Evolutionary conservation across 2,329 filamentous ascomycete species (phyloP), one percentile per base, ranked within the genome.

Genomic region (Aspergillus sp.): DNA sequence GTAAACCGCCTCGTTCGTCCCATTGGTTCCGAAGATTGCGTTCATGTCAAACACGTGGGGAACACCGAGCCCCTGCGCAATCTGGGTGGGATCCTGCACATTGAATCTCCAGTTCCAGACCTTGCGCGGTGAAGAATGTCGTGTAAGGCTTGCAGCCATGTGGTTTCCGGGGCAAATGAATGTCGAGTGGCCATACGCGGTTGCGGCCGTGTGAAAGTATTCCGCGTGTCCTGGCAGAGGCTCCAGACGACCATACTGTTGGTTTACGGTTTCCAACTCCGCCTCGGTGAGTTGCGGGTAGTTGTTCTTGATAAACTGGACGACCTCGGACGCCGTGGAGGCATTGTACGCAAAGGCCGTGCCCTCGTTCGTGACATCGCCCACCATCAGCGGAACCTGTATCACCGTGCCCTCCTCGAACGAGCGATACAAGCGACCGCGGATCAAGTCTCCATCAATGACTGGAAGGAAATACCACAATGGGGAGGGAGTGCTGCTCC

Each of bases 391-490:
- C 0, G 75, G 75, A 0, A 78, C 64, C 15, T 63, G 62, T 38
- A 75, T 52, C 50, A 75, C 73, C 5, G 63, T 64, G 0, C 71
- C 72, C 11, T 66, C 29, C 2, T 51, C 47, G 31, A 71, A 74
- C 1, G 64, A 46, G 1, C 52, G 60, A 39, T 76, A 75, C 0
- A 72, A 67, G 11, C 64, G 57, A 35, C 73, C 68, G 0, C 48
- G 53, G 3, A 76, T 56, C 10, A 78, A 51, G n/a, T 66, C 61
- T 2, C 65, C 62, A 41, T 80, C 75, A 2, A 78, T 50, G 1
- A 69, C 64, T 0, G 74, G 72, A 5, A 66, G 60, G 57, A 69
- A 78, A 57, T 69, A 70, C 50, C 67, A 75, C 0, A 67, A 36
- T 0, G 73, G 72, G 3, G 29, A 6, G 4, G 47, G 46, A 4